Conservation (phyloP, 257 asterid species). For the Handroanthus guayacan region DNA sequence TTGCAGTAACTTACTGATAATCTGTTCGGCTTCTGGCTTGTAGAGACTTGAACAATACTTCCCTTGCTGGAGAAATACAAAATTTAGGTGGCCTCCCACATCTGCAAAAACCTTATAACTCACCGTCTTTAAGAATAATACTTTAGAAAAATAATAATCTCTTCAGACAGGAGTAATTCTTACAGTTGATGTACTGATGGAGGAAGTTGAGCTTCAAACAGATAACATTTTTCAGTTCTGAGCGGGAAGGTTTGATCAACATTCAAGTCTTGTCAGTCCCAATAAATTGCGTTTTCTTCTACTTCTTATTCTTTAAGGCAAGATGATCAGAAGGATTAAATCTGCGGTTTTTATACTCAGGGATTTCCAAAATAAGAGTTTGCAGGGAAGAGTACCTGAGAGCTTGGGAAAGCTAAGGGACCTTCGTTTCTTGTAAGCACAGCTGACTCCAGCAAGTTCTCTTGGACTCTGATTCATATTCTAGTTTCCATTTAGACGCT, state of each 20-base stretch:
- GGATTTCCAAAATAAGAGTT: conserved; percentile 86
- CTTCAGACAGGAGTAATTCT: conserved; percentile 7
- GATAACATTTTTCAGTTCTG: conserved; percentile 84
- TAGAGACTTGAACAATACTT: conserved; percentile 90
- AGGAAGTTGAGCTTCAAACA: conserved; percentile 94
- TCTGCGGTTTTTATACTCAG: conserved; percentile 43
- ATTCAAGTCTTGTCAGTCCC: conserved; percentile 85
- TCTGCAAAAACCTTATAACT: conserved; percentile 76
- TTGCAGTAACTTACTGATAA: conserved; percentile 3
- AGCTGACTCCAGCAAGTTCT: too few species aligned
- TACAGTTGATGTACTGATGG: conserved; percentile 36
- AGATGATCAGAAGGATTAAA: neutral
- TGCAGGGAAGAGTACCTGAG: conserved; percentile 78
- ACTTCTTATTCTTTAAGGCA: neutral
- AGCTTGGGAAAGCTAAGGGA: conserved; percentile 75
- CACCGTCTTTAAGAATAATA: conserved; percentile 24
- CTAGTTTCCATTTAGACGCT: too few species aligned
- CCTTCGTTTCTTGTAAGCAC: conserved; percentile 82
- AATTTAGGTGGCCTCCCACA: conserved; percentile 86
- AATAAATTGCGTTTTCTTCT: conserved; percentile 1
- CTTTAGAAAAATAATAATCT: conserved; percentile 19
- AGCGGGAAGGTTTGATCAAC: conserved; percentile 81
- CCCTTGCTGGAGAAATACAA: conserved; percentile 85
- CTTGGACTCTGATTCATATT: too few species aligned
- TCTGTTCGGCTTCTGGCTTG: conserved; percentile 29